phyloP scores from a whole-genome alignment of 495 filamentous ascomycete genomes.

The Aspergillus nidulans region DNA sequence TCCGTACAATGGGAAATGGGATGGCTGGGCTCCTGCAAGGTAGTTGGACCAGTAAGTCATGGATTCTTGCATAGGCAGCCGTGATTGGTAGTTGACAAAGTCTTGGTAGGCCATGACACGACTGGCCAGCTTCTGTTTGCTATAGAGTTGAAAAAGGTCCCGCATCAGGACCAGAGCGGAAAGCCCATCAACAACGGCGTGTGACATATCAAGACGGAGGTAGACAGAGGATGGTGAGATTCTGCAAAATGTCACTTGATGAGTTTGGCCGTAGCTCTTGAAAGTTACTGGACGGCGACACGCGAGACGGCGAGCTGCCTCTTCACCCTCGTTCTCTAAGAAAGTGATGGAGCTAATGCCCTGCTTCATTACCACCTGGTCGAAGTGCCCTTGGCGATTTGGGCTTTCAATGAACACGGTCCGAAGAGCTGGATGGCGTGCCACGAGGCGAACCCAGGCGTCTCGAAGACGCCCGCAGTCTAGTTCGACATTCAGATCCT shows the following conservation, averaged over 20 bases:
- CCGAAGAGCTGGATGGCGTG: slow-evolving; percentile 6
- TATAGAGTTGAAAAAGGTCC: slow-evolving; percentile 4
- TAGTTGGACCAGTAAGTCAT: slow-evolving; percentile 7
- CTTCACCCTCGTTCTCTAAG: background rate
- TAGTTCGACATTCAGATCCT: background rate
- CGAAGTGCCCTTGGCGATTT: slow-evolving; percentile 1
- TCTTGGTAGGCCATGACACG: slow-evolving; percentile 2
- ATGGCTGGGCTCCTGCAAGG: slow-evolving; percentile 8
- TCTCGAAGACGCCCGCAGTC: background rate
- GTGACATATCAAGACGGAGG: slow-evolving; percentile 9
- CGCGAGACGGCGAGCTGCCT: background rate
- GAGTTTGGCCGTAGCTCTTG: slow-evolving; percentile 8
- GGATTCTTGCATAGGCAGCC: background rate
- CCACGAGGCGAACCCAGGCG: slow-evolving; percentile 3
- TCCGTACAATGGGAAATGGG: background rate
- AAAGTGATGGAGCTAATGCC: background rate
- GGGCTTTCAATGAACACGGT: slow-evolving; percentile 12
- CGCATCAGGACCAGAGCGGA: slow-evolving; percentile 7
- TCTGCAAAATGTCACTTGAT: slow-evolving; percentile 1
- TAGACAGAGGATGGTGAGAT: background rate
- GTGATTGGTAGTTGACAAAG: slow-evolving; percentile 6
- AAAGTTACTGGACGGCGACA: slow-evolving; percentile 1
- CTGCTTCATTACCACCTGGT: slow-evolving; percentile 5
- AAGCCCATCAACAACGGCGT: slow-evolving; percentile 9
- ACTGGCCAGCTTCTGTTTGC: background rate